Evolutionary conservation across 768 basidiomycete genomes (phyloP).

Genomic region (Omphalotus guepiniiformis): DNA sequence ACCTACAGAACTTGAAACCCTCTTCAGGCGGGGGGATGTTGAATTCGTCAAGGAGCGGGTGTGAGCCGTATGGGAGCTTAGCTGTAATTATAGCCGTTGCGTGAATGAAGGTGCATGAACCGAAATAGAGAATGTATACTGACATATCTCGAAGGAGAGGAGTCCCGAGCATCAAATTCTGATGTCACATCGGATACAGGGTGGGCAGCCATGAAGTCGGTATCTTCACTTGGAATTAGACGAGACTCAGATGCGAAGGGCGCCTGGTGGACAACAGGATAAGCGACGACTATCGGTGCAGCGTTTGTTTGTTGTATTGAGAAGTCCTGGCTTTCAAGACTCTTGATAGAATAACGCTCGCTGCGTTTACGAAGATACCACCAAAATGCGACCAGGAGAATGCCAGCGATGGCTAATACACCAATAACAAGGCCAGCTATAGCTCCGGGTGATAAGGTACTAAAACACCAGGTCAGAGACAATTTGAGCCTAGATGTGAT

Average conservation of each 20-base stretch:
- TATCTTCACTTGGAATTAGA: not conserved
- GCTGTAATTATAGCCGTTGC: not conserved
- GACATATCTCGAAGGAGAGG: conserved; percentile 1
- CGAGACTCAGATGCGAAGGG: not conserved
- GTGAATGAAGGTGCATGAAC: not conserved
- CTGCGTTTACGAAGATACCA: conserved; percentile 15
- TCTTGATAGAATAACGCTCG: not conserved
- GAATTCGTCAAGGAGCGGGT: conserved; percentile 1
- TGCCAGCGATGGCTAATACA: conserved; percentile 11
- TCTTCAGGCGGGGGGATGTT: conserved; percentile 11
- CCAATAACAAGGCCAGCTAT: conserved; percentile 19
- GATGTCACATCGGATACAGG: not conserved
- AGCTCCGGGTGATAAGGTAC: conserved; percentile 10
- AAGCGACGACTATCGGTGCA: not conserved
- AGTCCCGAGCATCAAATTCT: not conserved
- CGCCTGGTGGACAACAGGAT: not conserved
- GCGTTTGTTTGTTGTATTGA: not conserved
- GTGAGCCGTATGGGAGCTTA: too few relatives aligned
- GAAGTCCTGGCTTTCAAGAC: not conserved
- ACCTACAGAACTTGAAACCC: not conserved
- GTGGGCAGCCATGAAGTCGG: conserved; percentile 2
- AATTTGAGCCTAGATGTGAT: not conserved
- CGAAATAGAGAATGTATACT: not conserved
- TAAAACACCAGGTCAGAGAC: not conserved
- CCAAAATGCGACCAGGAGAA: conserved; percentile 11